phyloP scores from a whole-genome alignment of 257 asterid species.

The Jacaranda copaia region DNA sequence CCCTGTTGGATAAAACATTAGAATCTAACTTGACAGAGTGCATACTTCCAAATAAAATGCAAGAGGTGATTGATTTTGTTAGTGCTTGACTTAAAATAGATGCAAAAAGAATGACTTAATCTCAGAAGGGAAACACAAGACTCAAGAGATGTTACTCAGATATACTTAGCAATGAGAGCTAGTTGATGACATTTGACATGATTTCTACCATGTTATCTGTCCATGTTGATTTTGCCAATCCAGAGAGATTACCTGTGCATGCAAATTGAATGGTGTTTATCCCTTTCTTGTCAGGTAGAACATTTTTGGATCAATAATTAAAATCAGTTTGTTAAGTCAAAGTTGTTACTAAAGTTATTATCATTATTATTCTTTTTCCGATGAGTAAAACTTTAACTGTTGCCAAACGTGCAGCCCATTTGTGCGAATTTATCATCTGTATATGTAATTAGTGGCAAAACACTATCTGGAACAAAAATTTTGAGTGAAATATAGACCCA shows the following conservation, averaged over 20 bases:
- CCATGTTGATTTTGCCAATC: conserved; percentile 1
- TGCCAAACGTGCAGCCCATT: background rate
- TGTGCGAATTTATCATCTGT: background rate
- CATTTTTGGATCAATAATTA: background rate
- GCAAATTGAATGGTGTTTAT: background rate
- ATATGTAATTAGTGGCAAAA: background rate
- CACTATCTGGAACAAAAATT: background rate
- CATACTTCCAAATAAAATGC: background rate
- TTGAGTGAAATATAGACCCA: background rate
- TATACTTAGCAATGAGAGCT: background rate
- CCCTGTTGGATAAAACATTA: background rate
- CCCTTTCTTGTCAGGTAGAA: background rate
- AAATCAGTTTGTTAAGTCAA: conserved; percentile 5
- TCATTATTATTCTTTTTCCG: background rate
- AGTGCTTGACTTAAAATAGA: background rate
- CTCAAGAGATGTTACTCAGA: background rate
- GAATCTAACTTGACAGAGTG: background rate
- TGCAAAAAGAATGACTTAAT: background rate
- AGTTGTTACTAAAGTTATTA: no score
- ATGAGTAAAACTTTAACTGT: background rate
- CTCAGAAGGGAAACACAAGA: background rate
- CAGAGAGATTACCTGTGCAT: conserved; percentile 16
- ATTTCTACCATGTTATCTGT: background rate
- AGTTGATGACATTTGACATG: conserved; percentile 5
- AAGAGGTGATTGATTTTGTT: conserved; percentile 11